Evolutionary conservation across 2,329 filamentous ascomycete genomes (phyloP).

Genomic region (Lachnellula occidentalis): DNA sequence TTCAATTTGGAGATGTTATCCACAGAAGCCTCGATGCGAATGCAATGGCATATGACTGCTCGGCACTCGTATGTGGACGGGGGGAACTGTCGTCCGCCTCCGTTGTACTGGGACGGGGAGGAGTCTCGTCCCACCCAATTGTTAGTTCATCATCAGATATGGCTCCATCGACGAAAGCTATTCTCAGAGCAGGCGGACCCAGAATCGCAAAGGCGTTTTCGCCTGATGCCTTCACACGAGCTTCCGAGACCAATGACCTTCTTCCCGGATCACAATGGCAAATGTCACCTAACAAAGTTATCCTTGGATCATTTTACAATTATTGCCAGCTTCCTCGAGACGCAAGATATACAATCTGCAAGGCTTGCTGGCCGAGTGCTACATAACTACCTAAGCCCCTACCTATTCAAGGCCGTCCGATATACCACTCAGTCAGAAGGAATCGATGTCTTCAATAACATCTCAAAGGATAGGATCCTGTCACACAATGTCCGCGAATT

Average conservation of each 20-base stretch:
- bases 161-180: no score
- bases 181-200: no score
- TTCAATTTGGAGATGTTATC: no score
- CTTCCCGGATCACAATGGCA: neutral
- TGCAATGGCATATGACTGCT: no score
- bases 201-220: no score
- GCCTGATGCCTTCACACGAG: neutral
- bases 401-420: slow-evolving; percentile 7
- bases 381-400: slow-evolving; percentile 9
- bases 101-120: no score
- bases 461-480: neutral
- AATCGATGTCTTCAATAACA: neutral
- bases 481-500: neutral
- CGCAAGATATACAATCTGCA: slow-evolving; percentile 4
- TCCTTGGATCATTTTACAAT: slow-evolving; percentile 7
- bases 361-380: slow-evolving; percentile 7
- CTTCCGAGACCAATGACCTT: neutral
- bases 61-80: no score
- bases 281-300: neutral
- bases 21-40: no score
- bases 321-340: neutral
- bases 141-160: no score
- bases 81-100: no score
- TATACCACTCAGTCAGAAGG: neutral
- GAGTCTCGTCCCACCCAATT: no score